Evolutionary conservation across 2,329 filamentous ascomycete genomes (phyloP), one percentile per base, ranked within the genome.

Genomic region (Chrysosphaeria jannelii): DNA sequence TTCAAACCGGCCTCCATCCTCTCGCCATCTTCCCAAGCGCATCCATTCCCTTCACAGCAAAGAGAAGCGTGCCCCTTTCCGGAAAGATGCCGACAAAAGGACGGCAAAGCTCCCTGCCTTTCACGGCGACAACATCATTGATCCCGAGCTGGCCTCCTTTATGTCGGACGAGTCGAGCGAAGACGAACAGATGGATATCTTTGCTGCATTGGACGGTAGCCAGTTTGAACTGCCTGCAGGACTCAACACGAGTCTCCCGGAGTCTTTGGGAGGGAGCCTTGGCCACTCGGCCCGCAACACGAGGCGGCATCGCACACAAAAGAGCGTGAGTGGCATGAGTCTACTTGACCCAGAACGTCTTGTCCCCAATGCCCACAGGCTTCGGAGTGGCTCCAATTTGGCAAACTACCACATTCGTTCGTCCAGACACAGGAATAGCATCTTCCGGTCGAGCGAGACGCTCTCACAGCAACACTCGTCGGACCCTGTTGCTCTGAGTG

Each of bases 101-200:
- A 68, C 65, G 31, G 49, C 61, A 6, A 62, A 64, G 20, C 55
- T 90, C 17, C 69, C 79, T 10, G 78, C 78, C n/a, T 93, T 97
- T 35, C 85, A 97, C 40, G 78, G 85, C 37, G 85, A 97, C 47
- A 93, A 85, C 38, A 90, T 97, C 34, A 93, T 97, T 34, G 85
- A 97, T 39, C 85, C 85, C 2, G 85, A 97, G 36, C 50, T 97
- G 25, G 81, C 79, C 5, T 72, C 76, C 16, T 97, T 88, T 44
- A 71, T 97, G 53, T 97, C 85, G 5, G 85, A 97, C 39, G 78
- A 74, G 22, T 90, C 79, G 2, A 91, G 76, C 35, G 81, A 72
- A 18, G 79, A 90, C 35, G 79, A 97, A 32, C 74, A 88, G 34
- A 68, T 79, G 44, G 79, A 69, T 36, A 68, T 91, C 8, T 72